phyloP scores from a whole-genome alignment of 192 early-diverging fungal species.

The Coemansia sp. region DNA sequence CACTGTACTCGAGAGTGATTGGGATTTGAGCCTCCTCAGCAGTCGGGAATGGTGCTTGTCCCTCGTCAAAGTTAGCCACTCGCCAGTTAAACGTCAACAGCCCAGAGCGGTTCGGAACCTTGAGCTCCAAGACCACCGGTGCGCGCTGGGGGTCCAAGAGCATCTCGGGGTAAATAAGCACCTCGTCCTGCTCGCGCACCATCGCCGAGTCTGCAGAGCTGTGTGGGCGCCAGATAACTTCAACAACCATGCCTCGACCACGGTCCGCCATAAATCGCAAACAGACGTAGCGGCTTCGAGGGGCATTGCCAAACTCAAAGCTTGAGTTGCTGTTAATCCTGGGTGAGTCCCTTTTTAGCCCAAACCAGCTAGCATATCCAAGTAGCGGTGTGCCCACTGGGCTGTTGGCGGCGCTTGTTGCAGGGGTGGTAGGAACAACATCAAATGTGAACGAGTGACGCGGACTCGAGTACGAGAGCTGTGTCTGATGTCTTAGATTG shows the following conservation, averaged over 20 bases:
- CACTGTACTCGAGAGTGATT: constrained; percentile 44
- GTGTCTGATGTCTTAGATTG: constrained; percentile 32
- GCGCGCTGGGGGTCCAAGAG: constrained; percentile 50
- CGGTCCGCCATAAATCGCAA: constrained; percentile 42
- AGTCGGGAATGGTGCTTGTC: constrained; percentile 47
- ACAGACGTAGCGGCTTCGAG: constrained; percentile 20
- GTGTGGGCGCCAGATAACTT: constrained; percentile 35
- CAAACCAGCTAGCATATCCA: constrained; percentile 45
- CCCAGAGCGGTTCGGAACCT: constrained; percentile 39
- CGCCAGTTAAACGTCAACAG: constrained; percentile 46
- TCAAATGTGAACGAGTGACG: constrained; percentile 39
- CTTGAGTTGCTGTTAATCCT: constrained; percentile 3
- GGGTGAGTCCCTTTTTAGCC: constrained; percentile 28
- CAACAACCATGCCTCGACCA: constrained; percentile 45
- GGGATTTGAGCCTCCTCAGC: constrained; percentile 45
- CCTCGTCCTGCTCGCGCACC: constrained; percentile 17
- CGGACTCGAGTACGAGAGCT: constrained; percentile 32
- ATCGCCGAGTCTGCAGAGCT: constrained; percentile 15
- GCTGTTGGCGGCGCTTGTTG: constrained; percentile 10
- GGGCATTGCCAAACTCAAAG: neutral
- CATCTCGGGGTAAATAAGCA: constrained; percentile 40
- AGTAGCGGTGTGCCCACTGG: constrained; percentile 29
- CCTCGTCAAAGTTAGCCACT: constrained; percentile 50
- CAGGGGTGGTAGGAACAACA: constrained; percentile 9
- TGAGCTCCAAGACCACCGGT: constrained; percentile 41